phyloP scores from a whole-genome alignment of 2,329 filamentous ascomycete genomes.

The Claviceps sp. region DNA sequence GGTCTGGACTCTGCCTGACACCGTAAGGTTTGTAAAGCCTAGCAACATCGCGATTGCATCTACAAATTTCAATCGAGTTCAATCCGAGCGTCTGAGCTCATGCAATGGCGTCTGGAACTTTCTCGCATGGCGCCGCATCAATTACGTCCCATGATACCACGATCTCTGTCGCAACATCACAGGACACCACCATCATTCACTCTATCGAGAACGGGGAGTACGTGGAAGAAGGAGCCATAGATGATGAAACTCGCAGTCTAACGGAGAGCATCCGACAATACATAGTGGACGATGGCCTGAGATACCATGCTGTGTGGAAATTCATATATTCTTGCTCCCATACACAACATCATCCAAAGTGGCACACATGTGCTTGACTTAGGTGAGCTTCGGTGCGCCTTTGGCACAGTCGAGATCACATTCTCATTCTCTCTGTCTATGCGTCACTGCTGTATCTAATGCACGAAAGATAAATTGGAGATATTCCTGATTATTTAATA shows the following conservation, averaged over 20 bases:
- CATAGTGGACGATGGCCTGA: constrained; percentile 26
- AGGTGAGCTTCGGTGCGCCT: constrained; percentile 19
- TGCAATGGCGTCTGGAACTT: neutral
- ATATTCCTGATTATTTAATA: constrained; percentile 10
- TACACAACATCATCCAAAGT: constrained; percentile 22
- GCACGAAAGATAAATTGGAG: too few relatives aligned
- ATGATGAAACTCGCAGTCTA: constrained; percentile 26
- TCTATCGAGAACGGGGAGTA: constrained; percentile 21
- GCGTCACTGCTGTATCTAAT: neutral
- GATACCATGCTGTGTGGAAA: constrained; percentile 29
- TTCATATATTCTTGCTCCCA: constrained; percentile 29
- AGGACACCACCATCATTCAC: constrained; percentile 18
- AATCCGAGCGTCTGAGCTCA: neutral
- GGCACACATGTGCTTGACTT: constrained; percentile 34
- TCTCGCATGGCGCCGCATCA: neutral
- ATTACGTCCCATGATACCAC: constrained; percentile 5
- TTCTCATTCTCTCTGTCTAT: too few relatives aligned
- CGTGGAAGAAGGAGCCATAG: constrained; percentile 8
- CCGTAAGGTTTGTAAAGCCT: neutral
- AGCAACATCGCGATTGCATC: neutral
- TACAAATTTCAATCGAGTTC: neutral
- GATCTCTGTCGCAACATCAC: constrained; percentile 18
- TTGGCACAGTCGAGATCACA: neutral
- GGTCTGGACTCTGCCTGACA: neutral
- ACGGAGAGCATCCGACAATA: constrained; percentile 30